phyloP scores from a whole-genome alignment of 2,329 filamentous ascomycete species.

The Talaromyces sp. region DNA sequence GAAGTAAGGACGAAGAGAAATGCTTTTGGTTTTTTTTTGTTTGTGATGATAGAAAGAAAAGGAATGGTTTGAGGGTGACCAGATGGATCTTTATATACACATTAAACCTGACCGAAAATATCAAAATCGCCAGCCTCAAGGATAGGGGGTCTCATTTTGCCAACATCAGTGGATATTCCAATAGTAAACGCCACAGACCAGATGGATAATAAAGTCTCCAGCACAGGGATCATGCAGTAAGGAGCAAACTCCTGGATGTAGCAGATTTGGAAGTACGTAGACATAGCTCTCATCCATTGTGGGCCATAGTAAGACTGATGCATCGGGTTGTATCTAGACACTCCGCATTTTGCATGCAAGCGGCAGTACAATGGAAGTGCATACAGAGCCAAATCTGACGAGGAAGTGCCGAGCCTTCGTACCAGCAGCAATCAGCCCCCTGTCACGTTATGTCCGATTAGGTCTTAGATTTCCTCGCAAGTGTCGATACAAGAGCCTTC shows the following conservation, averaged over 20 bases:
- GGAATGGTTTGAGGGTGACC: background rate
- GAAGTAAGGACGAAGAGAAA: slow-evolving; percentile 2
- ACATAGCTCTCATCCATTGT: background rate
- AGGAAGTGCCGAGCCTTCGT: background rate
- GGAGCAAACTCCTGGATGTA: background rate
- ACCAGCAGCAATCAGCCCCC: background rate
- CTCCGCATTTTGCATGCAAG: background rate
- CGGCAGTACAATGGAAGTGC: background rate
- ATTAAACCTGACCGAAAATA: background rate
- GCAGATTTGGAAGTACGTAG: background rate
- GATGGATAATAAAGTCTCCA: background rate
- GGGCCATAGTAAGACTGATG: background rate
- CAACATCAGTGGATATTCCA: background rate
- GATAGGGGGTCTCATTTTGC: background rate
- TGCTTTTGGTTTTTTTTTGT: background rate
- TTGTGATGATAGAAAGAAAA: background rate
- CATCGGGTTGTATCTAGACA: background rate
- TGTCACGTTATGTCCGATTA: background rate
- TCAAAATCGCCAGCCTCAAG: background rate
- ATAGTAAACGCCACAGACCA: slow-evolving; percentile 3
- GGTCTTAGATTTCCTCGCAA: background rate
- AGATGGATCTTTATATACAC: slow-evolving; percentile 3
- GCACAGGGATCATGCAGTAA: background rate
- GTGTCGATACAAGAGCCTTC: no score
- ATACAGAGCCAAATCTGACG: background rate